phyloP scores from a whole-genome alignment of 257 asterid species.

The Plantago major region DNA sequence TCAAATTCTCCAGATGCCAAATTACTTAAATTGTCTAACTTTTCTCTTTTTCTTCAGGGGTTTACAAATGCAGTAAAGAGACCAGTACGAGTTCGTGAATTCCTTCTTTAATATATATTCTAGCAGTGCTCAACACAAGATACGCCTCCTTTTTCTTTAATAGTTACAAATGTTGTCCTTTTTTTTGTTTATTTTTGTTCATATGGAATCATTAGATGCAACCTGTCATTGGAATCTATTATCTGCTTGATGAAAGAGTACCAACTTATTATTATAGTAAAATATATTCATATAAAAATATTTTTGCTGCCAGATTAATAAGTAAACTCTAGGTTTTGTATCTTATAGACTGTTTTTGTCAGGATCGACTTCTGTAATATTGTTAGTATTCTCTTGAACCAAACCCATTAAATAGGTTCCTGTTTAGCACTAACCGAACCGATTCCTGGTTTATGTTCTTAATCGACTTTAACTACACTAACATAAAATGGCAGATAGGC shows the following conservation, averaged over 20 bases:
- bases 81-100: conserved; percentile 78
- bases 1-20: neutral
- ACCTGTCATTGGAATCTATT: no score
- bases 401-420: no score
- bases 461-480: no score
- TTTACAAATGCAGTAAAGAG: conserved; percentile 94
- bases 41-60: conserved; percentile 48
- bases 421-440: no score
- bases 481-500: no score
- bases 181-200: conserved; percentile 3
- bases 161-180: neutral
- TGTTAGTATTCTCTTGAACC: neutral
- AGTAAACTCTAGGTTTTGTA: no score
- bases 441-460: no score
- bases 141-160: conserved; percentile 1
- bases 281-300: neutral
- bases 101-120: conserved; percentile 40
- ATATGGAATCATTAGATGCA: neutral
- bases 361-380: neutral
- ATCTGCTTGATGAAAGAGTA: neutral
- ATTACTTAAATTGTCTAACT: neutral
- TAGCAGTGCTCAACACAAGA: conserved; percentile 6
- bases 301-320: neutral
- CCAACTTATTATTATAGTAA: neutral
- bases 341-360: neutral